phyloP scores from a whole-genome alignment of 2,329 filamentous ascomycete genomes.

The Pseudofabraea citricarpa region DNA sequence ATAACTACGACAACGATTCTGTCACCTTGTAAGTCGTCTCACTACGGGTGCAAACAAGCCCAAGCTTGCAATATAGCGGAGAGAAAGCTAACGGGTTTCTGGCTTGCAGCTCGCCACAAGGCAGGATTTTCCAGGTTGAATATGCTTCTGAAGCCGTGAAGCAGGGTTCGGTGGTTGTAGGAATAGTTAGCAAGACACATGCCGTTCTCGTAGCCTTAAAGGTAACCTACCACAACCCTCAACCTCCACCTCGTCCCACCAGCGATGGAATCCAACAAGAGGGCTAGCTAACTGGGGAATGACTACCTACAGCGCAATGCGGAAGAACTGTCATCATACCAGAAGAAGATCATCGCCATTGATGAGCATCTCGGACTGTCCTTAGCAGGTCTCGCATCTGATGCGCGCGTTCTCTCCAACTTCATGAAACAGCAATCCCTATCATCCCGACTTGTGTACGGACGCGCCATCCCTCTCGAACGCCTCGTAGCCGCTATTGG shows the following conservation, averaged over 20 bases:
- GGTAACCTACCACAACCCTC: conserved; percentile 45
- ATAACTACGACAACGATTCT: conserved; percentile 99
- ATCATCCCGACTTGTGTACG: conserved; percentile 91
- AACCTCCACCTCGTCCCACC: too few species aligned
- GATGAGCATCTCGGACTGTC: conserved; percentile 94
- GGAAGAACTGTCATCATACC: conserved; percentile 98
- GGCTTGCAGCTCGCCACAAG: conserved; percentile 95
- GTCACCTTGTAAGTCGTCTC: conserved; percentile 84
- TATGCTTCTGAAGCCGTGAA: conserved; percentile 99
- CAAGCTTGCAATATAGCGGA: too few species aligned
- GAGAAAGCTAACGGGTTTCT: too few species aligned
- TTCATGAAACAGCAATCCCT: conserved; percentile 99
- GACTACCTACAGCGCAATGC: conserved; percentile 78
- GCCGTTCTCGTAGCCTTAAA: conserved; percentile 94
- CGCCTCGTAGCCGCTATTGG: conserved; percentile 89
- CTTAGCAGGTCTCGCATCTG: conserved; percentile 93
- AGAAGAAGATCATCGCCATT: conserved; percentile 97
- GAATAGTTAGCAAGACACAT: conserved; percentile 96
- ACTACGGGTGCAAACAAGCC: too few species aligned
- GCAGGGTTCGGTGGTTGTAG: conserved; percentile 96
- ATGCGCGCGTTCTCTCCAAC: conserved; percentile 98
- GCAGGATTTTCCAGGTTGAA: conserved; percentile 99
- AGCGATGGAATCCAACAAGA: neutral
- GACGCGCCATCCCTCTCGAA: conserved; percentile 84
- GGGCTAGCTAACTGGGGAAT: conserved; percentile 14